Conservation (phyloP, 2,329 filamentous ascomycete genomes). For the Chalara sp. region DNA sequence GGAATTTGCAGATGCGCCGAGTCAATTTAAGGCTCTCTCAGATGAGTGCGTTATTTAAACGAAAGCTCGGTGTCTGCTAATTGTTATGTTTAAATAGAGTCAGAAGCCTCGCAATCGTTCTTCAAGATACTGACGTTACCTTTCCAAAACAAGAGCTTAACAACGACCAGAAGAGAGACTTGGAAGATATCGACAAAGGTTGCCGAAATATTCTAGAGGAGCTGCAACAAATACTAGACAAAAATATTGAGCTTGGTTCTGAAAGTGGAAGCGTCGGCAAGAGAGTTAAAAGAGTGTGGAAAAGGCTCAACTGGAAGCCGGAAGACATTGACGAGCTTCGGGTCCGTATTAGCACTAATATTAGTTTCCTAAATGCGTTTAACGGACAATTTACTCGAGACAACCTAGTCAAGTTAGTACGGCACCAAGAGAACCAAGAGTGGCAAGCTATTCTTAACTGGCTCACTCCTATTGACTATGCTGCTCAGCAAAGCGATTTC, state of each 20-base stretch:
- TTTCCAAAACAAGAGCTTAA: conserved; percentile 12
- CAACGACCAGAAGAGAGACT: conserved; percentile 13
- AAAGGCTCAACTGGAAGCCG: conserved; percentile 20
- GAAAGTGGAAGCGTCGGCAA: conserved; percentile 4
- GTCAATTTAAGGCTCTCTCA: conserved; percentile 17
- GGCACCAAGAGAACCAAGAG: conserved; percentile 6
- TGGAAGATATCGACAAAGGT: conserved; percentile 11
- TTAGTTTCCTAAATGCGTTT: conserved; percentile 15
- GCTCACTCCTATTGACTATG: conserved; percentile 32
- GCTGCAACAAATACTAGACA: conserved; percentile 4
- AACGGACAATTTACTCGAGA: neutral
- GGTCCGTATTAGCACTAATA: conserved; percentile 17
- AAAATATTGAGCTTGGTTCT: conserved; percentile 5
- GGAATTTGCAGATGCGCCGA: conserved; percentile 21
- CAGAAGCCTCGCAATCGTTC: conserved; percentile 6
- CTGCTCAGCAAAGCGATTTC: conserved; percentile 34
- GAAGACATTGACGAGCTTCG: conserved; percentile 15
- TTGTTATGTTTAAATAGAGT: conserved; percentile 1
- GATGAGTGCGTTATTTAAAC: neutral
- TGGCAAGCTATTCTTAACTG: conserved; percentile 28
- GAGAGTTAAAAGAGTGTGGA: conserved; percentile 18
- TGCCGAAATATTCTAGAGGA: conserved; percentile 13
- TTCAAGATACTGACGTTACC: conserved; percentile 13
- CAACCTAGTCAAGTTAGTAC: conserved; percentile 4
- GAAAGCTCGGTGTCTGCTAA: neutral